Conservation (phyloP, 2,329 filamentous ascomycete species). For the Drechmeria coniospora region DNA sequence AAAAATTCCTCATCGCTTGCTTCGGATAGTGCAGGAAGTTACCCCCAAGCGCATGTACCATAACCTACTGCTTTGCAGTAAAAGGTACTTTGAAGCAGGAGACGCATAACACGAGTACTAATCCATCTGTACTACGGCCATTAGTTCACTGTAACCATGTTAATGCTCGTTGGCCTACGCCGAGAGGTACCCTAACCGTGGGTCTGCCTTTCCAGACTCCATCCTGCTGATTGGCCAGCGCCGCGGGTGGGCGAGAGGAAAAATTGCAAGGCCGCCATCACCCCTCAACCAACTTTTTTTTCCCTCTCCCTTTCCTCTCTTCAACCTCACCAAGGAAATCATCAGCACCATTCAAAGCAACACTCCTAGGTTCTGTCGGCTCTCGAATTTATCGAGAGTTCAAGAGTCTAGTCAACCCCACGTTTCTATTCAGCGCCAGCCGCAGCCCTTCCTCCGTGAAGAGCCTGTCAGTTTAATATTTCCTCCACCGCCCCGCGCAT, state of each 20-base stretch:
- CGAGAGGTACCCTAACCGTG: constrained; percentile 10
- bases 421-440: constrained; percentile 13
- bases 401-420: constrained; percentile 28
- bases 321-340: constrained; percentile 15
- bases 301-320: constrained; percentile 11
- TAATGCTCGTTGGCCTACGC: constrained; percentile 1
- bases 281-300: constrained; percentile 25
- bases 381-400: constrained; percentile 30
- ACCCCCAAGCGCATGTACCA: too few species aligned
- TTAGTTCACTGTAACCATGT: too few species aligned
- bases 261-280: constrained; percentile 19
- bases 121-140: too few species aligned
- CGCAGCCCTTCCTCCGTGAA: constrained; percentile 18
- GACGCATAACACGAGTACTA: too few species aligned
- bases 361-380: constrained; percentile 26
- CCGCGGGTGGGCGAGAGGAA: constrained; percentile 9
- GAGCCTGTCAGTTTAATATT: constrained; percentile 23
- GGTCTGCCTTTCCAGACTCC: constrained; percentile 3
- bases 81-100: too few species aligned
- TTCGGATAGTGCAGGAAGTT: too few species aligned
- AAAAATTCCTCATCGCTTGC: too few species aligned
- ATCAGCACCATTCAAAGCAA: constrained; percentile 16
- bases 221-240: constrained; percentile 8
- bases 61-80: too few species aligned
- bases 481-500: constrained; percentile 20